Evolutionary conservation across 169 alveolate species (phyloP), one percentile per base, ranked within the genome.

Genomic region (Cryptosporidium andersoni): DNA sequence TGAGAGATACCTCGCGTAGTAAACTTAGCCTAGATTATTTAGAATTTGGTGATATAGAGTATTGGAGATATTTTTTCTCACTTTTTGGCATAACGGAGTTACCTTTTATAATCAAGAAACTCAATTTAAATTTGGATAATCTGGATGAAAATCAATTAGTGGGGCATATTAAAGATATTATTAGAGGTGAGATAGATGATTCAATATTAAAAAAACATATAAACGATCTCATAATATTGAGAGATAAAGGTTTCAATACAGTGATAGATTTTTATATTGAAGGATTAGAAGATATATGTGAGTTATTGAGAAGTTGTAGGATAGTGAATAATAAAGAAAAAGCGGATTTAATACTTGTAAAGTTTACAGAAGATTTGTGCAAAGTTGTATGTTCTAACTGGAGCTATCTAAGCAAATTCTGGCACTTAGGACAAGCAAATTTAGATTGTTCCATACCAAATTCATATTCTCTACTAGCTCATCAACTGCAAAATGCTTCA

Each of bases 71-170:
- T 8, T 58, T 56, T 74, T 74, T 74, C 43, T 25, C 56, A 2
- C 25, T 55, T 8, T 74, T 43, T 45, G 85, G 74, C 45, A 12
- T 74, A 12, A 6, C 85, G 16, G 51, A 36, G 2, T 42, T 74
- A 74, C 85, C 85, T 56, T 74, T 74, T 37, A 58, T 34, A 25
- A 58, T 74, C 51, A 60, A 74, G 9, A 37, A 74, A 48, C 25
- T 74, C 1, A 49, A 12, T 11, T 12, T 55, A 5, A 1, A 4
- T 39, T 25, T 36, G 43, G 60, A 74, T 16, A 9, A 36, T 0
- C 16, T 36, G 5, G 51, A 48, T 65, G 40, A 16, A 49, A 14
- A 49, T 8, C n/a, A 49, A 11, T 49, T 48, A 48, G 8, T 36
- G 25, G 25, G 16, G 36, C 62, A 74, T 60, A 43, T 43, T 37